Evolutionary conservation across 208 protist genomes (phyloP).

Genomic region (Wallacemonas collosoma): DNA sequence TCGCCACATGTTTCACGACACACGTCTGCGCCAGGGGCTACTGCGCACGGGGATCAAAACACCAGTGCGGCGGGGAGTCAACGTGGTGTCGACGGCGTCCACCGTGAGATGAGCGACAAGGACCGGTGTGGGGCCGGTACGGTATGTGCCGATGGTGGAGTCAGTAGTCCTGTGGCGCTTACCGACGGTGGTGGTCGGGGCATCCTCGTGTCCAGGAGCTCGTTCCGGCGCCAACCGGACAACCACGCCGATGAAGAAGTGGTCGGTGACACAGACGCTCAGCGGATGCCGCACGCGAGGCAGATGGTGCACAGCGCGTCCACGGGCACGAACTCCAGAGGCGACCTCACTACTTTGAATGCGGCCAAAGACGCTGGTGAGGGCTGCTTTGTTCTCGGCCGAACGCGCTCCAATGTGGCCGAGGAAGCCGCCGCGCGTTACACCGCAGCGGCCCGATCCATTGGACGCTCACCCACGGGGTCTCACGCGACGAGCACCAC

Average conservation of each 20-base stretch:
- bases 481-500: not conserved
- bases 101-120: too few species aligned
- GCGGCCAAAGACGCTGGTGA: not conserved
- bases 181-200: not conserved
- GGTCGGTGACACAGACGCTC: not conserved
- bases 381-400: not conserved
- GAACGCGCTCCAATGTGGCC: slow-evolving; percentile 11
- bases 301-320: too few species aligned
- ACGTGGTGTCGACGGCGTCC: not conserved
- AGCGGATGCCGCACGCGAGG: too few species aligned
- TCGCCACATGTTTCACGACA: not conserved
- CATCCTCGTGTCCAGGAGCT: slow-evolving; percentile 9
- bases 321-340: too few species aligned
- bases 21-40: not conserved
- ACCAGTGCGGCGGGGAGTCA: not conserved
- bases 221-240: slow-evolving; percentile 1
- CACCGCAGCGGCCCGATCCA: slow-evolving; percentile 10
- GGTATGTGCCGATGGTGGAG: not conserved
- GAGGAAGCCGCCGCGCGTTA: slow-evolving; percentile 7
- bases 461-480: slow-evolving; percentile 5
- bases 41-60: not conserved
- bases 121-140: too few species aligned
- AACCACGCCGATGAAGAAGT: not conserved
- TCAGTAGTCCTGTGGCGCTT: not conserved
- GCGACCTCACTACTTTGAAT: not conserved